These are phyloP conservation scores for Metschnikowia drakensbergensis DNA, from an alignment of 805 yeast species.

Conservation along the genomic window DNA sequence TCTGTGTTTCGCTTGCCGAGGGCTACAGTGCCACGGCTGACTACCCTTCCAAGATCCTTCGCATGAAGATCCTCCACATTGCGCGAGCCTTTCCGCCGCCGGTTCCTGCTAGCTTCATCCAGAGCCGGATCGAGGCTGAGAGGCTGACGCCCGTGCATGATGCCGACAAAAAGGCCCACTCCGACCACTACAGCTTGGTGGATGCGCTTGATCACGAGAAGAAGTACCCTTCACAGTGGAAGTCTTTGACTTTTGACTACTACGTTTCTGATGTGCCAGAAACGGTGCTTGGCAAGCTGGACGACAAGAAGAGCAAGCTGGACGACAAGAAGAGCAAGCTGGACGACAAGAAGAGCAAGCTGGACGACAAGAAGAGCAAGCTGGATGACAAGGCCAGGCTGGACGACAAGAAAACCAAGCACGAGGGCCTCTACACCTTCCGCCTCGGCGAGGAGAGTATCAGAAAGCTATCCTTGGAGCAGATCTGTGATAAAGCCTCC, in stretches of 20 bases:
- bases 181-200: slow-evolving; percentile 43
- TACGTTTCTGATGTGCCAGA: slow-evolving; percentile 19
- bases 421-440: slow-evolving; percentile 52
- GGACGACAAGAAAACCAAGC: slow-evolving; percentile 11
- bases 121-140: slow-evolving; percentile 22
- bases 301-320: neutral
- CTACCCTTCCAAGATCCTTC: slow-evolving; percentile 42
- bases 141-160: neutral
- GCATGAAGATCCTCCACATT: slow-evolving; percentile 47
- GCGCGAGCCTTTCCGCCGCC: slow-evolving; percentile 53
- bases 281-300: too few species aligned
- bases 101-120: slow-evolving; percentile 35
- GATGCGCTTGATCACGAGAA: slow-evolving; percentile 43
- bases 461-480: slow-evolving; percentile 50
- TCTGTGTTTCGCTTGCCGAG: slow-evolving; percentile 57
- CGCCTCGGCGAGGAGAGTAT: slow-evolving; percentile 54
- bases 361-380: neutral
- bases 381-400: slow-evolving; percentile 2
- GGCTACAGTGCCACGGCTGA: slow-evolving; percentile 46
- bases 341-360: slow-evolving; percentile 11
- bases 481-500: slow-evolving; percentile 59
- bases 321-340: slow-evolving; percentile 8
- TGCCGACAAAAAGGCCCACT: slow-evolving; percentile 17
- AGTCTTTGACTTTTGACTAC: slow-evolving; percentile 50
- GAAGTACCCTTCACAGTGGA: slow-evolving; percentile 56